phyloP scores from a whole-genome alignment of 192 early-diverging fungal genomes.

The Geosiphon pyriformis region DNA sequence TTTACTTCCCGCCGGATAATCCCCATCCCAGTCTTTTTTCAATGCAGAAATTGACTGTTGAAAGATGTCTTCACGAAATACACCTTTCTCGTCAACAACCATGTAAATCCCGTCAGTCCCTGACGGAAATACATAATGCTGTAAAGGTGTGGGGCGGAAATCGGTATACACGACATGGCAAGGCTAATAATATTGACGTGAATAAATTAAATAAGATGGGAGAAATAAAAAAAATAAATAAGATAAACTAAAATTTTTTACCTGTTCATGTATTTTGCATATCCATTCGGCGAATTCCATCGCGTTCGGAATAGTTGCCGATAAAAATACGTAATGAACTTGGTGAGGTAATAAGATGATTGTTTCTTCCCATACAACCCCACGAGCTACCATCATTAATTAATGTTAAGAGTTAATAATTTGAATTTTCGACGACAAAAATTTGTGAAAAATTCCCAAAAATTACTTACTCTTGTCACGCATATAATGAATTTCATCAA shows the following conservation, averaged over 20 bases:
- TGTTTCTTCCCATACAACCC: conserved; percentile 99
- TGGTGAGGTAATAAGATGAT: conserved; percentile 91
- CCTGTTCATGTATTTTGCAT: conserved; percentile 84
- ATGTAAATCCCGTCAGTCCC: conserved; percentile 91
- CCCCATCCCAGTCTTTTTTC: conserved; percentile 52
- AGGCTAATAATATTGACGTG: conserved; percentile 35
- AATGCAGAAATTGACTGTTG: conserved; percentile 78
- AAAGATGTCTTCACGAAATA: conserved; percentile 94
- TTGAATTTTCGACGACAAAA: not conserved
- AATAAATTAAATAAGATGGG: not conserved
- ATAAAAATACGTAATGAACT: conserved; percentile 91
- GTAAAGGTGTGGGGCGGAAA: conserved; percentile 92
- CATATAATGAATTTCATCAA: conserved; percentile 99
- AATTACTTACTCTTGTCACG: conserved; percentile 65
- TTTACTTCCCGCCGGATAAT: conserved; percentile 20
- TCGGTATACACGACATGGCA: conserved; percentile 99
- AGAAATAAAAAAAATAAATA: not conserved
- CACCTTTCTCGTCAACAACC: conserved; percentile 93
- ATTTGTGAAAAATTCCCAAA: not conserved
- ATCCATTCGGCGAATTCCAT: conserved; percentile 99
- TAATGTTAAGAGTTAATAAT: too few relatives aligned
- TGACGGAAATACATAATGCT: conserved; percentile 93
- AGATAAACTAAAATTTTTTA: conserved; percentile 6
- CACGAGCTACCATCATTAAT: conserved; percentile 60
- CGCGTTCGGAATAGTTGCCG: conserved; percentile 97